These are phyloP conservation scores for Solanum corneliomulleri DNA, from an alignment of 257 asterid species.

Conservation along the genomic window DNA sequence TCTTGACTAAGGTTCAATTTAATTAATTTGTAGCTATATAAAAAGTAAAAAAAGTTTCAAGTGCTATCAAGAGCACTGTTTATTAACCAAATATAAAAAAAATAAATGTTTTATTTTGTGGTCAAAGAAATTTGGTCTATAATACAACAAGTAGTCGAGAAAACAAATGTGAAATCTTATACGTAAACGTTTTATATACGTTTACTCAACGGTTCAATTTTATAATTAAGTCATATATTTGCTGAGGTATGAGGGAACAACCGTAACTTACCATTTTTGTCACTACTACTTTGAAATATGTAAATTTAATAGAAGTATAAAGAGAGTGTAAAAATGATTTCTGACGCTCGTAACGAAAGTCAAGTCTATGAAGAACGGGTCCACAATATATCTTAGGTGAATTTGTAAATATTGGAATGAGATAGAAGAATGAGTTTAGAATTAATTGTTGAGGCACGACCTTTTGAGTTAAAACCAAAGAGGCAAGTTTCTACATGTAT, in stretches of 20 bases:
- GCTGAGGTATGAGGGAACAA: background rate
- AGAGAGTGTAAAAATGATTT: background rate
- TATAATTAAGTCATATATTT: background rate
- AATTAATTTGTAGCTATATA: background rate
- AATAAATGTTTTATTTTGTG: background rate
- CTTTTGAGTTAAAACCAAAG: background rate
- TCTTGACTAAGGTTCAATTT: background rate
- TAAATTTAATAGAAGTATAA: background rate
- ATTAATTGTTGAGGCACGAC: background rate
- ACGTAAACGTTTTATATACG: background rate
- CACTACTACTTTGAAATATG: background rate
- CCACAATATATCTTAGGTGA: background rate
- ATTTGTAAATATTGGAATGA: background rate
- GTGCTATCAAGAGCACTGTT: background rate
- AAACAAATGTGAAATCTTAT: background rate
- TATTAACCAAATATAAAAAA: background rate
- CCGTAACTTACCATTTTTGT: background rate
- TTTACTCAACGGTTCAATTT: background rate
- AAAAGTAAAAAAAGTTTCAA: background rate
- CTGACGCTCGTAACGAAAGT: background rate
- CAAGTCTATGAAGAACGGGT: background rate
- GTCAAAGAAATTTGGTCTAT: background rate
- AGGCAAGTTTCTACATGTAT: fast-evolving
- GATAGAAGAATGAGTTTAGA: background rate
- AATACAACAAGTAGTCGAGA: background rate